Evolutionary conservation across 306 rosid species (phyloP).

Genomic region (Sicyos baderoa): DNA sequence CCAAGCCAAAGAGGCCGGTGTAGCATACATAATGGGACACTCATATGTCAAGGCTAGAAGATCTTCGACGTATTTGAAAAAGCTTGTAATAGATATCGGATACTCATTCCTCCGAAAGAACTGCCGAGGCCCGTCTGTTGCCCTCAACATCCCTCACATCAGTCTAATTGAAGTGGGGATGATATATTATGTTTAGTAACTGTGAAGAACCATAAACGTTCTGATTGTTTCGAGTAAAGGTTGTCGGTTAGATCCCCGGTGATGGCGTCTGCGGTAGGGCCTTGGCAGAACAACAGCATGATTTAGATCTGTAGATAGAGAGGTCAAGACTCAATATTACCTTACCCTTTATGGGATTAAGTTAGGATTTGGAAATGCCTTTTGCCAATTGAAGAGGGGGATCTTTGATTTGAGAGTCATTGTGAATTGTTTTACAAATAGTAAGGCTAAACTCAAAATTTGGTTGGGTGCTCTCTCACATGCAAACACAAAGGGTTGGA

Average conservation of each 20-base stretch:
- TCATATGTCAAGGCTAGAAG: constrained; percentile 83
- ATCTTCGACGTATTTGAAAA: constrained; percentile 60
- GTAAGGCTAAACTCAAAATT: too few species aligned
- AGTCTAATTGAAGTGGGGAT: constrained; percentile 87
- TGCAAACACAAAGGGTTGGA: too few species aligned
- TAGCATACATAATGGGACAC: constrained; percentile 78
- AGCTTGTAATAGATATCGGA: constrained; percentile 59
- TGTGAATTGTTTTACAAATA: too few species aligned
- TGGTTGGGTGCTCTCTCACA: too few species aligned
- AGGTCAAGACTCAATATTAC: background rate
- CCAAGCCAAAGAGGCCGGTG: constrained; percentile 81
- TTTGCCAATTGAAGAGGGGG: constrained; percentile 1
- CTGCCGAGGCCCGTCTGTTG: constrained; percentile 78
- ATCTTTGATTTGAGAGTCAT: too few species aligned
- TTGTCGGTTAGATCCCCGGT: background rate
- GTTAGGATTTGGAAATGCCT: background rate
- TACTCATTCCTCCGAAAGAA: constrained; percentile 77
- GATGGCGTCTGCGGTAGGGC: background rate
- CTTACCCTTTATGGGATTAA: background rate
- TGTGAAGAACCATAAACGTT: constrained; percentile 8
- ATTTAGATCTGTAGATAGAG: constrained; percentile 9
- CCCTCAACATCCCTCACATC: constrained; percentile 83
- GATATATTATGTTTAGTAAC: constrained; percentile 69
- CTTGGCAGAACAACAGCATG: background rate
- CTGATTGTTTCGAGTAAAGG: background rate